Evolutionary conservation across 352 stramenopile species (phyloP), one percentile per base, ranked within the genome.

Genomic region (Blastocystis sp.): DNA sequence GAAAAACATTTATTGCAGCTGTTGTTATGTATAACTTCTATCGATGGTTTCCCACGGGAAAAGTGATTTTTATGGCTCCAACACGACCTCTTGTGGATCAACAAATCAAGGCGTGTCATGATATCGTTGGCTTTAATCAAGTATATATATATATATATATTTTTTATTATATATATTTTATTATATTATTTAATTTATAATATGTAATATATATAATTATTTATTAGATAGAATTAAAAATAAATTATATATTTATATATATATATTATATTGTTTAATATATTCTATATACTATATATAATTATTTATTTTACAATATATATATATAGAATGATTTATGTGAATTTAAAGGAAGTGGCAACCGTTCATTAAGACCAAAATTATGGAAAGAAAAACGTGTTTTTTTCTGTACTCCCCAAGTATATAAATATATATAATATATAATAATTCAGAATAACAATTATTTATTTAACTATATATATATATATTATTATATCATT

Each of bases 11-110:
- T 4, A 94, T 99, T 68, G 91, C 90, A 28, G 86, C 88, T 3
- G 89, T 96, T 1, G 88, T 97, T 32, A 96, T 99, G 84, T 95
- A 95, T 75, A 99, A 99, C 76, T 96, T 86, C 66, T 93, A 94
- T 68, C 76, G 87, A 2, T 97, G 88, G 89, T 97, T 95, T 70
- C 86, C 88, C 3, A 71, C 66, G 28, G 70, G 70, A 3, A 85
- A 89, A 45, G 83, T 94, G 34, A 81, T 93, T n/a, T 94, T 98
- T 71, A 84, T 95, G 71, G 91, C 91, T 2, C 91, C 90, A 0
- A 99, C 91, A 4, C 82, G 91, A 69, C 90, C 91, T 2, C 70
- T 99, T 18, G 90, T 99, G 19, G 78, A 79, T 21, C 91, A 99
- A 69, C 91, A 99, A 75, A 89, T 96, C 40, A 68, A 87, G 48